Evolutionary conservation across 2,329 filamentous ascomycete species (phyloP), one percentile per base, ranked within the genome.

Genomic region (Xylariales sp.): DNA sequence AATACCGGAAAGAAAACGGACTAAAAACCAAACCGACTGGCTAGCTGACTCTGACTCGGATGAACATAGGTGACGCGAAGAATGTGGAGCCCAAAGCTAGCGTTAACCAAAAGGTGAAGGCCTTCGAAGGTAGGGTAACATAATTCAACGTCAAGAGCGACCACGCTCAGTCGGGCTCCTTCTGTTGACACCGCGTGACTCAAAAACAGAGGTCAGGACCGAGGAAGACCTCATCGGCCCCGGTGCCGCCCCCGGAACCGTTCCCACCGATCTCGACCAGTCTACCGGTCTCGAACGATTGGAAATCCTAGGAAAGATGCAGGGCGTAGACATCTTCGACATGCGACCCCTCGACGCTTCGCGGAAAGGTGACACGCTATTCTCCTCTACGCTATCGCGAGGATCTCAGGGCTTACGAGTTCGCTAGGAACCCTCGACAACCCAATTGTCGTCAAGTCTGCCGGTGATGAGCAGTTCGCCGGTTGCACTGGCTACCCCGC

Each of bases 301-400:
- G 76, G 96, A 99, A 85, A 96, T 99, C 79, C 87, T 99, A 81
- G 96, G 96, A 84, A 99, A 99, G 90, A 97, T 98, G 92, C 93
- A 98, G 87, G 94, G 96, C 74, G 86, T 97, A 77, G 96, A 99
- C 80, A 87, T 98, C 81, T 99, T 99, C 86, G 94, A 99, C 85
- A 97, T 98, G 96, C 91, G 90, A 83, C 96, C 96, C 72, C 89
- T 99, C 76, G 96, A 98, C 81, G 87, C 95, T 72, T 96, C 92
- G 81, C 91, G 96, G 80, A 89, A 88, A 83, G 95, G 95, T 93
- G 86, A 55, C 71, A 52, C 18, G 12, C 45, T 16, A 32, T 39
- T 53, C 30, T 39, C 28, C 39, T 41, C 18, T 28, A 45, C 14
- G 53, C 48, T 28, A 58, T 52, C 46, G 54, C n/a, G 52, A 60